These are phyloP conservation scores for Candida peoriensis DNA, from an alignment of 805 yeast species.

Conservation along the genomic window DNA sequence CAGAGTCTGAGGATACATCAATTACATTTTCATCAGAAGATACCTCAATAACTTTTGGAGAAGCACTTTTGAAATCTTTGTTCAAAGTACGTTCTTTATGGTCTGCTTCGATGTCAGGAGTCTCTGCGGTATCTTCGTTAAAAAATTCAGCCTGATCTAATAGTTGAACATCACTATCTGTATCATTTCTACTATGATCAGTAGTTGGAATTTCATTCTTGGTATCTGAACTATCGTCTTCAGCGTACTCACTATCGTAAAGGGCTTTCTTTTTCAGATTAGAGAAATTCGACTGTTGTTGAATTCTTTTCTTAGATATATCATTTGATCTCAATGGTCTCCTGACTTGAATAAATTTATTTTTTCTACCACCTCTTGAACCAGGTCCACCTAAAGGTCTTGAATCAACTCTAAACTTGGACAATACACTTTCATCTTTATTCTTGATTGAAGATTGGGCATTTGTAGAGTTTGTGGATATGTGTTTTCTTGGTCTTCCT, in stretches of 20 bases:
- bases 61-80: no score
- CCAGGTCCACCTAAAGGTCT: constrained; percentile 24
- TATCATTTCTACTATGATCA: no score
- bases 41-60: no score
- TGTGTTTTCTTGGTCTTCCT: constrained; percentile 23
- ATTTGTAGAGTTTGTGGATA: not conserved
- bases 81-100: no score
- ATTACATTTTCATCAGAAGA: constrained; percentile 1
- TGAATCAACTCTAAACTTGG: constrained; percentile 22
- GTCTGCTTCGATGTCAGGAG: no score
- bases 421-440: constrained; percentile 19
- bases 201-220: no score
- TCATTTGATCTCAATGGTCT: not conserved
- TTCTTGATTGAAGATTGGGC: constrained; percentile 13
- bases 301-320: constrained; percentile 5
- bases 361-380: constrained; percentile 23
- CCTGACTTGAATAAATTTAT: not conserved
- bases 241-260: no score
- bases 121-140: no score
- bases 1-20: not conserved
- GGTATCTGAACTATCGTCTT: no score
- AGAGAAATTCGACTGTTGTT: constrained; percentile 9
- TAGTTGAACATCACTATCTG: no score
- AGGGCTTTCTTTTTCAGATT: constrained; percentile 1
- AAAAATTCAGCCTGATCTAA: no score